Conservation (phyloP, 2,329 filamentous ascomycete genomes). For the Hypoxylon sp. region DNA sequence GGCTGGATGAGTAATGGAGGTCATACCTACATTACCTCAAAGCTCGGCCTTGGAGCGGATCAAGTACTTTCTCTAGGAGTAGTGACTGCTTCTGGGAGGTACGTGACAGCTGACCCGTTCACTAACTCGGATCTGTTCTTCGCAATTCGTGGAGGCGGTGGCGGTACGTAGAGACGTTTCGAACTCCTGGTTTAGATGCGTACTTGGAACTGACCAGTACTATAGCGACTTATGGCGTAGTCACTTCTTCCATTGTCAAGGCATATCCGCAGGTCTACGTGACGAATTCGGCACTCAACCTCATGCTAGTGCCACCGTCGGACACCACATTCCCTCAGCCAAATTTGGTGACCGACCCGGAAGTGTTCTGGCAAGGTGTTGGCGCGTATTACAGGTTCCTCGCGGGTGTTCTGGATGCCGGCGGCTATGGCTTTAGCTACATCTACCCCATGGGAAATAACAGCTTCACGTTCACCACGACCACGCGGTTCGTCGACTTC, state of each 20-base stretch:
- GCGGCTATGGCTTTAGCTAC: slow-evolving; percentile 54
- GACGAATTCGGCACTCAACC: slow-evolving; percentile 40
- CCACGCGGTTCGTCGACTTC: slow-evolving; percentile 51
- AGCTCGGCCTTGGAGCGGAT: slow-evolving; percentile 63
- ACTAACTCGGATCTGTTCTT: slow-evolving; percentile 66
- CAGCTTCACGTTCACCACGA: slow-evolving; percentile 50
- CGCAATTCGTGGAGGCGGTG: slow-evolving; percentile 65
- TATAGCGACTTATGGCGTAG: slow-evolving; percentile 48
- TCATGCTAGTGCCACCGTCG: slow-evolving; percentile 25
- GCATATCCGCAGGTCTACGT: slow-evolving; percentile 46
- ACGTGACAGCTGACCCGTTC: slow-evolving; percentile 59
- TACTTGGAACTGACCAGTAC: slow-evolving; percentile 3
- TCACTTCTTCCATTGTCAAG: slow-evolving; percentile 50
- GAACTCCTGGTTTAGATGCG: neutral
- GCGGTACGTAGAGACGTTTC: slow-evolving; percentile 49
- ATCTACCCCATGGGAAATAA: slow-evolving; percentile 46
- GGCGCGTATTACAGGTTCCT: slow-evolving; percentile 51
- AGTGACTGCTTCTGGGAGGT: slow-evolving; percentile 59
- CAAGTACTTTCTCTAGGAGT: slow-evolving; percentile 62
- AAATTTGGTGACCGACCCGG: slow-evolving; percentile 32
- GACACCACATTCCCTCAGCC: slow-evolving; percentile 23
- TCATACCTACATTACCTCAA: slow-evolving; percentile 60
- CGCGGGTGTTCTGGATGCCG: slow-evolving; percentile 51
- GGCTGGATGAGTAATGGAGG: slow-evolving; percentile 65
- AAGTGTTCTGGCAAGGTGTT: slow-evolving; percentile 51